phyloP scores from a whole-genome alignment of 306 rosid species.

The Sicyos baderoa region DNA sequence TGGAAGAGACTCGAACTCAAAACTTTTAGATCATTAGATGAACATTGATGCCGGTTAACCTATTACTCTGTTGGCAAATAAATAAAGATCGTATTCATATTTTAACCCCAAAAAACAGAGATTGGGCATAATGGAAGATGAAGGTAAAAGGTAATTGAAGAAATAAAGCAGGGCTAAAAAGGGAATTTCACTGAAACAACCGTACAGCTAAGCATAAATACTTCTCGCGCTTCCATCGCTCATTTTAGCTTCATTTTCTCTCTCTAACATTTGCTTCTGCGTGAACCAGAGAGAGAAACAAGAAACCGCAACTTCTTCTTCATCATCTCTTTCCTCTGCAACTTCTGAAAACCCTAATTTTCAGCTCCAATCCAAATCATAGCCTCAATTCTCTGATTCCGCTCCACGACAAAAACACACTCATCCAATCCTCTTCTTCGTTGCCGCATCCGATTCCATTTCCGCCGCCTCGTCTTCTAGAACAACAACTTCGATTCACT shows the following conservation, averaged over 20 bases:
- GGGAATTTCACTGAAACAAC: neutral
- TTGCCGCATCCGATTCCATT: neutral
- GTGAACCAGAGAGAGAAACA: neutral
- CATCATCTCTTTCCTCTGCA: constrained; percentile 8
- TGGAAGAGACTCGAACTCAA: no score
- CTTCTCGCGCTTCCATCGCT: constrained; percentile 25
- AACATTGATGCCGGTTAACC: no score
- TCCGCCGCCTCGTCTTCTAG: neutral
- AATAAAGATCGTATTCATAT: no score
- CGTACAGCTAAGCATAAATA: constrained; percentile 49
- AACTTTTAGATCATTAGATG: no score
- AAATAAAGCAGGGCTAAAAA: neutral
- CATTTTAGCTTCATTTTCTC: neutral
- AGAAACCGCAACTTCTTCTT: constrained; percentile 1
- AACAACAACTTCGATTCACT: neutral
- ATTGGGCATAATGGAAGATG: neutral
- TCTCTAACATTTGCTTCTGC: neutral
- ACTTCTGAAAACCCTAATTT: constrained; percentile 31
- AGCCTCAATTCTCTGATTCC: constrained; percentile 17
- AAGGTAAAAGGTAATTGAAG: neutral
- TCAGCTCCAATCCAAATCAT: constrained; percentile 24
- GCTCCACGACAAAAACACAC: neutral
- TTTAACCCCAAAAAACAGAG: no score
- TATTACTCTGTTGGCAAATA: no score
- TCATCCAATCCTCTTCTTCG: neutral